Conservation (phyloP, 768 basidiomycete genomes). For the Pleurotus salmoneostramineus region DNA sequence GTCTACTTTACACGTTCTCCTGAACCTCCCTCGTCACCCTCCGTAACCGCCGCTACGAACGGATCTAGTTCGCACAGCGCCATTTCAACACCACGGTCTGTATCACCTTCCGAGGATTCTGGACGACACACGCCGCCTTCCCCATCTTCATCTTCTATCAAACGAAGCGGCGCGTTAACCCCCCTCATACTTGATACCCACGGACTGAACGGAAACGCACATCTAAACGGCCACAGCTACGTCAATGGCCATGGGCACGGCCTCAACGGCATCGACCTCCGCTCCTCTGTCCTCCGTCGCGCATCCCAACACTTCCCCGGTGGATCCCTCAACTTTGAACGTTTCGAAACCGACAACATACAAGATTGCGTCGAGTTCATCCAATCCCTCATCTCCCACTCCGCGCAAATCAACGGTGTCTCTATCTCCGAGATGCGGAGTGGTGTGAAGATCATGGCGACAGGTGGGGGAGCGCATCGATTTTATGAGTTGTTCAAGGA, state of each 20-base stretch:
- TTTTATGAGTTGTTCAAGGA: constrained; percentile 82
- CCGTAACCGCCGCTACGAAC: constrained; percentile 48
- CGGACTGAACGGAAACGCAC: neutral
- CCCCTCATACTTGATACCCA: constrained; percentile 66
- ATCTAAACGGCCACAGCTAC: constrained; percentile 18
- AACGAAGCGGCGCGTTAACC: constrained; percentile 74
- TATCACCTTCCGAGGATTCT: constrained; percentile 34
- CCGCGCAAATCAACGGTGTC: constrained; percentile 83
- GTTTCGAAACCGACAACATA: constrained; percentile 92
- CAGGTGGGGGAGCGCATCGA: constrained; percentile 94
- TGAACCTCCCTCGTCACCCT: constrained; percentile 77
- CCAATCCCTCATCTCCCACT: constrained; percentile 79
- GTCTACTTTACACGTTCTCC: constrained; percentile 97
- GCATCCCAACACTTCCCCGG: constrained; percentile 87
- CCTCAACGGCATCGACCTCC: constrained; percentile 39
- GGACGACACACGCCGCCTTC: constrained; percentile 15
- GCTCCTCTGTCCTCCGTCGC: constrained; percentile 64
- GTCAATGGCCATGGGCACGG: constrained; percentile 19
- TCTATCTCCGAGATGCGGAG: constrained; percentile 86
- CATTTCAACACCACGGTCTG: constrained; percentile 38
- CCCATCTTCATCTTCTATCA: constrained; percentile 28
- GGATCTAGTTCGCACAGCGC: constrained; percentile 48
- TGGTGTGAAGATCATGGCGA: constrained; percentile 96
- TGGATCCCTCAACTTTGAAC: constrained; percentile 95
- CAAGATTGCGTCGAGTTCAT: constrained; percentile 84